Percentiles rank a stretch among this genome's conserved stretches.
Conservation (phyloP, 2,329 filamentous ascomycete genomes). For the Phyllosticta citrichinensis region DNA sequence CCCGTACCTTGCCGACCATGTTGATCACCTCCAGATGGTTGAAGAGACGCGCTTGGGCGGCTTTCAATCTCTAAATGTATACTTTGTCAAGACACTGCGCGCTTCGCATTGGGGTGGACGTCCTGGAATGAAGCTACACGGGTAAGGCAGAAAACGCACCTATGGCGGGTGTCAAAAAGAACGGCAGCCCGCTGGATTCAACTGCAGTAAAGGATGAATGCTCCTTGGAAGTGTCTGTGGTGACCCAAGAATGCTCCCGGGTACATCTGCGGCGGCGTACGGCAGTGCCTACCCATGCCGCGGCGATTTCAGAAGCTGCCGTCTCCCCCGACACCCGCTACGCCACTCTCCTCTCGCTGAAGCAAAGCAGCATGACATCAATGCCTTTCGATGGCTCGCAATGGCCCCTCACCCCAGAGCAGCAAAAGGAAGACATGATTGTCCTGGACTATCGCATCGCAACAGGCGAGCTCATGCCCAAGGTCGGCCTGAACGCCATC, state of each 20-base stretch:
- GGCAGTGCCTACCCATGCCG: no score
- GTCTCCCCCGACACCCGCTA: no score
- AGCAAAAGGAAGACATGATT: not conserved
- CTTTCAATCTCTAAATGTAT: not conserved
- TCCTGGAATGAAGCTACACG: not conserved
- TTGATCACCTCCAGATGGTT: not conserved
- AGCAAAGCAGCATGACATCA: not conserved
- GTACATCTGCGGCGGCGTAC: no score
- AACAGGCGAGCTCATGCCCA: not conserved
- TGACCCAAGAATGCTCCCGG: no score
- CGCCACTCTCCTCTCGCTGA: not conserved
- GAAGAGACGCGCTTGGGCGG: not conserved
- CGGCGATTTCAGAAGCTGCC: no score
- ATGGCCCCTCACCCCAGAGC: not conserved
- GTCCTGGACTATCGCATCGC: not conserved
- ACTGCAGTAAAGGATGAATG: no score
- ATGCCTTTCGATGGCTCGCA: not conserved
- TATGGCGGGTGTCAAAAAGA: no score
- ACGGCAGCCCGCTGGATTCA: no score
- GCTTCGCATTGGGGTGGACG: not conserved
- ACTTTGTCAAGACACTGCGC: not conserved
- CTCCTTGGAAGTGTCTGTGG: no score
- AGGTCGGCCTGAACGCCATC: conserved; percentile 15
- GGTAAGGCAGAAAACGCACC: not conserved
- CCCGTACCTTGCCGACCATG: not conserved